A percentile compares a stretch with the other conserved stretches of the same genome.
These are phyloP conservation scores for Pseudozyma flocculosa DNA, from an alignment of 1,284 basidiomycete genomes.

Conservation along the genomic window DNA sequence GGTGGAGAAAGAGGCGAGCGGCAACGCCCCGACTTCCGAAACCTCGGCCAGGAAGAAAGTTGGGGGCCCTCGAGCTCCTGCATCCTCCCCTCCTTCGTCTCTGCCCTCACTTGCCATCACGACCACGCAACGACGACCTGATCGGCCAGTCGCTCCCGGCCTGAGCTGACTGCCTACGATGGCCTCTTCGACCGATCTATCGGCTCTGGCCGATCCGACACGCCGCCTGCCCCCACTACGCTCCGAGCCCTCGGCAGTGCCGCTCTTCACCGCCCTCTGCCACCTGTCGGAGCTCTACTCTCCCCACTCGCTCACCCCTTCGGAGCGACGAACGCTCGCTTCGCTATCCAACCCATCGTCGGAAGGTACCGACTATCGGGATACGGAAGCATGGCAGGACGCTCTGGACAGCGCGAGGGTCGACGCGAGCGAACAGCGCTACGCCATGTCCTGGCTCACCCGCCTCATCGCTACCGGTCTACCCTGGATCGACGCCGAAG, in stretches of 20 bases:
- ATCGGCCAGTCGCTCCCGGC: too few relatives aligned
- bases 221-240: conserved; percentile 25
- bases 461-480: conserved; percentile 29
- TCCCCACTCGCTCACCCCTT: conserved; percentile 12
- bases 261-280: conserved; percentile 8
- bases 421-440: conserved; percentile 26
- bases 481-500: conserved; percentile 19
- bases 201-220: conserved; percentile 12
- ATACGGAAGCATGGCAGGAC: conserved; percentile 4
- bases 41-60: too few relatives aligned
- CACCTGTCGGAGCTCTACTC: conserved; percentile 25
- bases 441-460: conserved; percentile 33
- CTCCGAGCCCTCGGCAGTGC: conserved; percentile 4
- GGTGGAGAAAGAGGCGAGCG: too few relatives aligned
- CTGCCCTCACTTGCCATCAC: too few relatives aligned
- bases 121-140: too few relatives aligned
- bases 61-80: too few relatives aligned
- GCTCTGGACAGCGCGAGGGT: conserved; percentile 20
- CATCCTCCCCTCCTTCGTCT: too few relatives aligned
- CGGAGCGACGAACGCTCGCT: neutral
- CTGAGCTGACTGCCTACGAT: too few relatives aligned
- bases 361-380: neutral
- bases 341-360: neutral
- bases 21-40: too few relatives aligned
- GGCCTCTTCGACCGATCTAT: neutral